A percentile compares a stretch with the other conserved stretches of the same genome.
Evolutionary conservation across 148 eudicot genomes (phyloP).

Genomic region (Nyssa sinensis): DNA sequence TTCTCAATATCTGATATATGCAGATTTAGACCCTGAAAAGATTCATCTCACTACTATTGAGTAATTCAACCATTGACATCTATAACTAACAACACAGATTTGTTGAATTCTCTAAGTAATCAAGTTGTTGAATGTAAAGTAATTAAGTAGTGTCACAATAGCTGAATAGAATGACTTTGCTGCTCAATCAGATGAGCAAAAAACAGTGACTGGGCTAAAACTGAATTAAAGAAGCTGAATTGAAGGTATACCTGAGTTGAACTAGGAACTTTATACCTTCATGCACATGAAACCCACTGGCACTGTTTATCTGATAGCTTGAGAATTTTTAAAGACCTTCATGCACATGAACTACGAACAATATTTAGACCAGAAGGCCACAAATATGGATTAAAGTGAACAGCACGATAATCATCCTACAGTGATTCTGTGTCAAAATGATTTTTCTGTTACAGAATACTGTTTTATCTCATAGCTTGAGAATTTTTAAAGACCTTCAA

Average conservation of each 20-base stretch:
- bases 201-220: background rate
- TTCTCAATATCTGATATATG: slow-evolving; percentile 74
- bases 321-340: slow-evolving; percentile 6
- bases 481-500: slow-evolving; percentile 44
- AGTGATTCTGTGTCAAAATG: slow-evolving; percentile 5
- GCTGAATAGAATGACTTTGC: background rate
- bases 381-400: slow-evolving; percentile 88
- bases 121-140: background rate
- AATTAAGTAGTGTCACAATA: background rate
- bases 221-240: background rate
- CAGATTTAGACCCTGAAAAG: slow-evolving; percentile 71
- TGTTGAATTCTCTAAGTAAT: background rate
- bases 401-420: slow-evolving; percentile 94
- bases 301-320: slow-evolving; percentile 82
- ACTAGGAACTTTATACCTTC: slow-evolving; percentile 48
- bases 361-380: slow-evolving; percentile 90
- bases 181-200: background rate
- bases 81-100: background rate
- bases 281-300: slow-evolving; percentile 97
- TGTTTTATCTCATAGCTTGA: slow-evolving; percentile 9
- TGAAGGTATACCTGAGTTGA: background rate
- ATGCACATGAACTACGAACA: background rate
- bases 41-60: background rate
- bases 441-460: slow-evolving; percentile 4
- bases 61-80: background rate